These are phyloP conservation scores for Podila clonocystis DNA, from an alignment of 192 early-diverging fungal genomes.

Conservation along the genomic window DNA sequence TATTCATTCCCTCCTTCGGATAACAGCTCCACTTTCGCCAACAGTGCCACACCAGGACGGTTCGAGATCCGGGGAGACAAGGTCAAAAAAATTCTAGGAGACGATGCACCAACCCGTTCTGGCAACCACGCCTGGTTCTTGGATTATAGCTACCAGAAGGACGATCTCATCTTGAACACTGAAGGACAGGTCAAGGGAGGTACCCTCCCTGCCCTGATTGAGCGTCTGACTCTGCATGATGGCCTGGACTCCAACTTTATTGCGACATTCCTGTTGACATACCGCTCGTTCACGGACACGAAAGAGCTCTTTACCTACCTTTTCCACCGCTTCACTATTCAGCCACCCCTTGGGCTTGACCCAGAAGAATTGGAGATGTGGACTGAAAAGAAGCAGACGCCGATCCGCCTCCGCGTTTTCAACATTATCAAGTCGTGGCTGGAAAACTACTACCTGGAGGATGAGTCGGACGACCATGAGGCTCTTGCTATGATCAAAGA, in stretches of 20 bases:
- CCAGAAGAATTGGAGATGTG: conserved; percentile 78
- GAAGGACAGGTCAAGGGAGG: conserved; percentile 81
- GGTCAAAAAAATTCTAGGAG: conserved; percentile 66
- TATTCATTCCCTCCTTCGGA: conserved; percentile 9
- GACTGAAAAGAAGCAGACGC: conserved; percentile 87
- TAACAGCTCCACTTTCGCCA: conserved; percentile 11
- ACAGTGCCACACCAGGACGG: conserved; percentile 25
- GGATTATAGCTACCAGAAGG: conserved; percentile 60
- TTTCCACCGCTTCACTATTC: conserved; percentile 77
- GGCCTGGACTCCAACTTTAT: conserved; percentile 80
- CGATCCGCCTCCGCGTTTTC: conserved; percentile 90
- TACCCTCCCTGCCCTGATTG: conserved; percentile 74
- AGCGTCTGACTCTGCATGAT: conserved; percentile 78
- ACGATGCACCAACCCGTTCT: conserved; percentile 53
- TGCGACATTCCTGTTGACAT: conserved; percentile 89
- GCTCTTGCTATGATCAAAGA: conserved; percentile 71
- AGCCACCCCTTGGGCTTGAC: conserved; percentile 72
- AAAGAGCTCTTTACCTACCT: conserved; percentile 83
- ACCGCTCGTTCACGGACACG: conserved; percentile 88
- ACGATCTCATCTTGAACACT: conserved; percentile 69
- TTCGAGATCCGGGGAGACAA: conserved; percentile 52
- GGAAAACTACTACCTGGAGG: conserved; percentile 85
- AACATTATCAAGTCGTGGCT: conserved; percentile 95
- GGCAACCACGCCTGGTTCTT: conserved; percentile 61
- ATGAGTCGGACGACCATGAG: conserved; percentile 66